These are phyloP conservation scores for Cephalotrichum gorgonifer DNA, from an alignment of 2,329 filamentous ascomycete species.

Conservation along the genomic window DNA sequence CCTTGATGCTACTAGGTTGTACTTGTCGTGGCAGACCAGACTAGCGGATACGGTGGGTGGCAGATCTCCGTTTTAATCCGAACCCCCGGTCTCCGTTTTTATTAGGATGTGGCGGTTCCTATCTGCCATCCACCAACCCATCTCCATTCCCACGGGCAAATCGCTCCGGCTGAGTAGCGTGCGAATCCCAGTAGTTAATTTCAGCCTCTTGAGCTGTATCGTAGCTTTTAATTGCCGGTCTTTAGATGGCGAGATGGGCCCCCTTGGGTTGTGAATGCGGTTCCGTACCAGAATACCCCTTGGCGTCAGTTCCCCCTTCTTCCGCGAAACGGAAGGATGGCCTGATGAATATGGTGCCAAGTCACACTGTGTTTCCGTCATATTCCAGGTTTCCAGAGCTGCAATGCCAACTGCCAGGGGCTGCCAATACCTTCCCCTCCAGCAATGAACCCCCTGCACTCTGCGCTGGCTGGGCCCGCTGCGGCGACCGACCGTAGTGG, in stretches of 20 bases:
- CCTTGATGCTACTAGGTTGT: background rate
- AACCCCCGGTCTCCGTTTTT: background rate
- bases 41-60: background rate
- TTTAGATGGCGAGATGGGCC: too few species aligned
- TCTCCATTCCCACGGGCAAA: background rate
- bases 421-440: background rate
- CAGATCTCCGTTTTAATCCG: background rate
- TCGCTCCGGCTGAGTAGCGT: background rate
- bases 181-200: background rate
- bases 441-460: background rate
- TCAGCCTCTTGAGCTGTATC: background rate
- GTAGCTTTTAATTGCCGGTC: background rate
- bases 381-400: background rate
- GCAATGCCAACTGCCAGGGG: background rate
- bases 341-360: background rate
- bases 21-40: too few species aligned
- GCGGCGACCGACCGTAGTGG: background rate
- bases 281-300: too few species aligned
- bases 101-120: background rate
- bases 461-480: background rate
- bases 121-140: background rate
- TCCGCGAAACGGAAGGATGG: constrained; percentile 6
- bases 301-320: background rate
- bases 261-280: background rate
- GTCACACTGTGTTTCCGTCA: constrained; percentile 1